These are phyloP conservation scores for Amanita molliuscula DNA, from an alignment of 768 basidiomycete species.

Conservation along the genomic window DNA sequence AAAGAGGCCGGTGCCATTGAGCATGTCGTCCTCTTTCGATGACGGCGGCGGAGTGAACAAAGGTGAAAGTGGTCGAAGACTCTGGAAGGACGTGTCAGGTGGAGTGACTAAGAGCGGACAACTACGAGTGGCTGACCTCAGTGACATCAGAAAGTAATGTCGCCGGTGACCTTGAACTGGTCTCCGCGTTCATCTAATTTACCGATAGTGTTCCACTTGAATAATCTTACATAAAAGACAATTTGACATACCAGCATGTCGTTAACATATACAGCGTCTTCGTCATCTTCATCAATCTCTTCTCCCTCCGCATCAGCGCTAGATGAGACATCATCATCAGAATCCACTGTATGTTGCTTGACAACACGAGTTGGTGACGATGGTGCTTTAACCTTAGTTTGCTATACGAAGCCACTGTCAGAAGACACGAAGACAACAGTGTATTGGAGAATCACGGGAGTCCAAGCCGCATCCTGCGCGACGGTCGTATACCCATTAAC, in stretches of 20 bases:
- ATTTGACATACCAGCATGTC: conserved; percentile 10
- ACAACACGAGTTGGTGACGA: background rate
- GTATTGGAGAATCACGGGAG: background rate
- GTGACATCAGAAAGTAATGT: background rate
- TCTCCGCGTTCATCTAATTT: background rate
- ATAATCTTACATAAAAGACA: background rate
- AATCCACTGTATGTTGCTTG: background rate
- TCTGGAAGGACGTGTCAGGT: conserved; percentile 2
- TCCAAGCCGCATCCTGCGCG: background rate
- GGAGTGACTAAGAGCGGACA: background rate
- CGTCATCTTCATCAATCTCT: conserved; percentile 10
- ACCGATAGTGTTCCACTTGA: background rate
- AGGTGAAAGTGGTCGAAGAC: background rate
- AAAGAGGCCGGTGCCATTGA: too few relatives aligned
- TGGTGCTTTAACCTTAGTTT: background rate
- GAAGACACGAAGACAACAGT: background rate
- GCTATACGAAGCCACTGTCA: background rate
- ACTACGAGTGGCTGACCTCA: background rate
- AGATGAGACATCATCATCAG: conserved; percentile 6
- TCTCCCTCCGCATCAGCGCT: conserved; percentile 12
- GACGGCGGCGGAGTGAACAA: conserved; percentile 14
- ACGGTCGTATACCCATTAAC: background rate
- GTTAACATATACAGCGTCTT: conserved; percentile 12
- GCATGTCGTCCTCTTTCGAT: background rate
- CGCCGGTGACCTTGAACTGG: conserved; percentile 5